phyloP scores from a whole-genome alignment of 176 grass and related monocot genomes.

The Rhynchospora breviuscula region DNA sequence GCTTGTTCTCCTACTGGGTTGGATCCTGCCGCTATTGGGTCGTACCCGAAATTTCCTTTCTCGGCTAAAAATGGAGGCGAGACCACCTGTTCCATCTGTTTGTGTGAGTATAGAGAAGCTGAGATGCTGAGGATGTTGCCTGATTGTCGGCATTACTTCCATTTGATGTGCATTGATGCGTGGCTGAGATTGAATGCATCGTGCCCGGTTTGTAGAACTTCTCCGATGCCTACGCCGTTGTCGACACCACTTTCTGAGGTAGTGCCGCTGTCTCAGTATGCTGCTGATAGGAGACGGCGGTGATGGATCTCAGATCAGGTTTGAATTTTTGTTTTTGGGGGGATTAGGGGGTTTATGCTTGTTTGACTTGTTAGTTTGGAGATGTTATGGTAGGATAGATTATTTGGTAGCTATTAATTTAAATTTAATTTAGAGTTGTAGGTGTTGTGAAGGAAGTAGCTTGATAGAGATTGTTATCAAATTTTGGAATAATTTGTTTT shows the following conservation, averaged over 20 bases:
- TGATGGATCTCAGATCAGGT: slow-evolving; percentile 42
- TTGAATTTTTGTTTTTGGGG: not conserved
- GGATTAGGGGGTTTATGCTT: not conserved
- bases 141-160: slow-evolving; percentile 88
- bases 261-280: slow-evolving; percentile 77
- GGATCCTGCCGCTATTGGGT: slow-evolving; percentile 55
- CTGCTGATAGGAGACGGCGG: slow-evolving; percentile 61
- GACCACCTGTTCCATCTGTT: slow-evolving; percentile 68
- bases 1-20: slow-evolving; percentile 57
- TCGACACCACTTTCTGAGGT: slow-evolving; percentile 78
- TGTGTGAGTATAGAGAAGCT: slow-evolving; percentile 79
- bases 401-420: not conserved
- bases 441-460: slow-evolving; percentile 1
- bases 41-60: slow-evolving; percentile 81
- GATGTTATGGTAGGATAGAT: not conserved
- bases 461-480: not conserved
- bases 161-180: slow-evolving; percentile 80
- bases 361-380: not conserved
- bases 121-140: slow-evolving; percentile 93
- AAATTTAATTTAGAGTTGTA: not conserved
- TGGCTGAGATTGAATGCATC: slow-evolving; percentile 87
- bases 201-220: slow-evolving; percentile 81
- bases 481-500: slow-evolving; percentile 7
- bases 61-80: slow-evolving; percentile 40
- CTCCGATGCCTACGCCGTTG: slow-evolving; percentile 80